Conservation (phyloP, 805 yeast species). For the Ogataea thermomethanolica region DNA sequence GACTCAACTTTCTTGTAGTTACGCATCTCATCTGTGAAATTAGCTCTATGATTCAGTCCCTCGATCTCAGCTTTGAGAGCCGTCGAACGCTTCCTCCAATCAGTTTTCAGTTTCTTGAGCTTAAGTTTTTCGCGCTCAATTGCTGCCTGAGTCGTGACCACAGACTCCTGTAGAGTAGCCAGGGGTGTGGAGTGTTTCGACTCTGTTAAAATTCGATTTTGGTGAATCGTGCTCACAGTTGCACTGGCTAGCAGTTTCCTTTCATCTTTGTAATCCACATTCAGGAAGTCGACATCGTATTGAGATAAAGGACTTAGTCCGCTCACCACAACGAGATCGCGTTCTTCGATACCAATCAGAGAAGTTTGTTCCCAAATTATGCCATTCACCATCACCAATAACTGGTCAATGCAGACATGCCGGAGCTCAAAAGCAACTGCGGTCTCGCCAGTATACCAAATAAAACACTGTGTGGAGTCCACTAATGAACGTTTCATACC, state of each 20-base stretch:
- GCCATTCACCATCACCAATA: conserved; percentile 56
- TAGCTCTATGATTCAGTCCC: conserved; percentile 41
- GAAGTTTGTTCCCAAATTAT: conserved; percentile 67
- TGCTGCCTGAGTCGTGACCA: conserved; percentile 59
- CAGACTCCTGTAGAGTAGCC: conserved; percentile 60
- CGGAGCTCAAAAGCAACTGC: conserved; percentile 49
- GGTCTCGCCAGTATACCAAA: conserved; percentile 50
- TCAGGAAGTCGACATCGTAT: conserved; percentile 52
- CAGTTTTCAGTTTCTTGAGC: conserved; percentile 54
- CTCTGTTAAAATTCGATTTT: conserved; percentile 32
- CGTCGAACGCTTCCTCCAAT: conserved; percentile 50
- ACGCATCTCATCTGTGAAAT: conserved; percentile 55
- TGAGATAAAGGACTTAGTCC: conserved; percentile 65
- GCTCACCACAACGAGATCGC: conserved; percentile 53
- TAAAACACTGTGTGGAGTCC: conserved; percentile 35
- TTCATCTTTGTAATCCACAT: conserved; percentile 31
- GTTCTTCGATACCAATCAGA: conserved; percentile 43
- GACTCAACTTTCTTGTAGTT: conserved; percentile 49
- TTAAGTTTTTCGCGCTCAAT: conserved; percentile 55
- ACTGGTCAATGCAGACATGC: conserved; percentile 40
- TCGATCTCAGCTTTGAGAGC: conserved; percentile 57
- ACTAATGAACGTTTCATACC: conserved; percentile 24
- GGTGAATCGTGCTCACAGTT: conserved; percentile 35
- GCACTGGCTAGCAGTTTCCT: conserved; percentile 30
- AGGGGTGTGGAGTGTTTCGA: conserved; percentile 48